Conservation (phyloP, 2,329 filamentous ascomycete genomes). For the Penicillium sp. region DNA sequence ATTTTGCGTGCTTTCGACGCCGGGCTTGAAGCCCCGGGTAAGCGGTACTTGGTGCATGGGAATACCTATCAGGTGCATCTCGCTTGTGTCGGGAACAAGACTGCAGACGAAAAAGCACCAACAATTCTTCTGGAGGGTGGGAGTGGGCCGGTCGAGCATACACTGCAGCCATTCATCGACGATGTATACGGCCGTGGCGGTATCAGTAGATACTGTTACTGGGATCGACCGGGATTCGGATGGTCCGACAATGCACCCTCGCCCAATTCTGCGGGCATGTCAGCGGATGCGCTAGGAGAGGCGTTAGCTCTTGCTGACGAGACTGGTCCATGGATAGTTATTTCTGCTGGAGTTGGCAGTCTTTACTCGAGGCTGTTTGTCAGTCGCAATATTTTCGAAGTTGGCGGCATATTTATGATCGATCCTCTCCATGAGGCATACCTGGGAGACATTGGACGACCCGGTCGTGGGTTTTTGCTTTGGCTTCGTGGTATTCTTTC, state of each 20-base stretch:
- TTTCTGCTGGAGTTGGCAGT: slow-evolving; percentile 81
- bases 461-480: slow-evolving; percentile 73
- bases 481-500: slow-evolving; percentile 86
- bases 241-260: slow-evolving; percentile 92
- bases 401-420: slow-evolving; percentile 78
- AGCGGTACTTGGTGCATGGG: slow-evolving; percentile 75
- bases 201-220: slow-evolving; percentile 89
- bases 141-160: slow-evolving; percentile 73
- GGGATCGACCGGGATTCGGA: slow-evolving; percentile 84
- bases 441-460: slow-evolving; percentile 62
- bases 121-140: slow-evolving; percentile 86
- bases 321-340: slow-evolving; percentile 82
- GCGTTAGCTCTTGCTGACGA: slow-evolving; percentile 77
- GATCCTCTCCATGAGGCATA: slow-evolving; percentile 89
- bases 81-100: slow-evolving; percentile 72
- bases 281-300: slow-evolving; percentile 84
- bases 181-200: slow-evolving; percentile 73
- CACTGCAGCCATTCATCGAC: slow-evolving; percentile 76
- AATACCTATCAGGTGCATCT: slow-evolving; percentile 85
- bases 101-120: slow-evolving; percentile 58
- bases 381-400: slow-evolving; percentile 70
- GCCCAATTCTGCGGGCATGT: slow-evolving; percentile 88
- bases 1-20: slow-evolving; percentile 78
- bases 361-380: slow-evolving; percentile 91
- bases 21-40: slow-evolving; percentile 68